Base-by-base conservation (phyloP, 345 rosid species). In the Sisymbrium altissimum region DNA sequence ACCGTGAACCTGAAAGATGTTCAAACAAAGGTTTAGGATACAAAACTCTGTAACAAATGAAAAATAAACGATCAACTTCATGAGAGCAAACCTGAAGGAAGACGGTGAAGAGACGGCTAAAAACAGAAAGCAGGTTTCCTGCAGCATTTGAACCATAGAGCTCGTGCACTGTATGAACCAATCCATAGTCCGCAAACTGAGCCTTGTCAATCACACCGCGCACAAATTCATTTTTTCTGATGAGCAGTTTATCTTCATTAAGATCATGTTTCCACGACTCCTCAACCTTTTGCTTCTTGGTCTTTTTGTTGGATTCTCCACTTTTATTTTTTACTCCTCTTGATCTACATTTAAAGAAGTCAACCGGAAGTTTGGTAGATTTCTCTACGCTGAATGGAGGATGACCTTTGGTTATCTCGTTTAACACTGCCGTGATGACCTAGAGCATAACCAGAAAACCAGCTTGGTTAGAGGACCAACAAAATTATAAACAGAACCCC, bases 131-230 rank as follows among this genome's bases (percentile, higher is more conserved):
- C 78, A 95, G 81, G 79, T 57, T 70, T 73, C 99, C 99, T 9
- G 99, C 97, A 68, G 96, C 79, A 81, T 80, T 87, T 64, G 97
- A 76, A 66, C 99, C 99, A 80, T 89, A 90, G 38, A 92, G 88
- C 82, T 92, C 99, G 68, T 95, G 93, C 70, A 95, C 95, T 49
- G 95, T 92, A 78, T 95, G 99, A 63, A 95, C 88, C 78, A 95
- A 79, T 75, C 99, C 99, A 77, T 87, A 90, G 66, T 90, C 97
- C 40, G 96, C 97, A 85, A 95, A 95, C 80, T 95, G 99, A 71
- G 93, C 97, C 86, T 95, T 95, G 82, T 95, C 99, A 41, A 95
- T 92, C 78, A 95, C 97, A 50, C 99, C 99, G 43, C 88, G 83
- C 39, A 95, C 85, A 71, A 95, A 74, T 64, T 85, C 80, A 70